These are phyloP conservation scores for Phaseolus coccineus DNA, from an alignment of 331 rosid genomes.

Conservation along the genomic window DNA sequence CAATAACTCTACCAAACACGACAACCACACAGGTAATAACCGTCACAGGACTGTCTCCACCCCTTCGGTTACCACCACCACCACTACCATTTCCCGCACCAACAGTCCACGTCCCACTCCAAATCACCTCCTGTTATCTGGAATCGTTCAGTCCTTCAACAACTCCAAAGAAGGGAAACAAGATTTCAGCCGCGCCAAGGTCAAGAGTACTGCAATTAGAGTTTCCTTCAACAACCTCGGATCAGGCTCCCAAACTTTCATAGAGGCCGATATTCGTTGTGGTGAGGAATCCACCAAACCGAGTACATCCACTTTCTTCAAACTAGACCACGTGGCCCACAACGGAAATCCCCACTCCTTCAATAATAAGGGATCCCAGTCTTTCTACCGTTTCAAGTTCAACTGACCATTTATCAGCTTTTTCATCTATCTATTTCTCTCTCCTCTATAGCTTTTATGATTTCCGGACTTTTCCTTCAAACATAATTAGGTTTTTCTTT, in stretches of 20 bases:
- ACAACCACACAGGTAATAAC: neutral
- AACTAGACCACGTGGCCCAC: neutral
- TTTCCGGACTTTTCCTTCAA: no score
- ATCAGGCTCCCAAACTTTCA: neutral
- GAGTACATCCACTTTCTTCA: neutral
- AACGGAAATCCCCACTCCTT: neutral
- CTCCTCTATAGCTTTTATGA: no score
- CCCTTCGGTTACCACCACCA: neutral
- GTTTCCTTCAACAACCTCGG: neutral
- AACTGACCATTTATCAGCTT: neutral
- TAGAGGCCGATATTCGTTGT: neutral
- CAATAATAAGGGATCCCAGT: neutral
- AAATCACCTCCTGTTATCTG: no score
- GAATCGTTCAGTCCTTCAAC: neutral
- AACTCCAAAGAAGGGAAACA: neutral
- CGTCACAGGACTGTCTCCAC: neutral
- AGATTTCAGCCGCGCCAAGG: neutral
- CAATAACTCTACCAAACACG: neutral
- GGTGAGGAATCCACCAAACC: neutral
- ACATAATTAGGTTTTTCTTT: no score
- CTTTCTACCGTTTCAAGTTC: neutral
- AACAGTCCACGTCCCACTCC: neutral
- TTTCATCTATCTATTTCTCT: no score
- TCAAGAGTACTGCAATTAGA: neutral
- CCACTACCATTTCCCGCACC: no score